Conservation (phyloP, 202 grass and related monocot species). For the Panicum hallii region DNA sequence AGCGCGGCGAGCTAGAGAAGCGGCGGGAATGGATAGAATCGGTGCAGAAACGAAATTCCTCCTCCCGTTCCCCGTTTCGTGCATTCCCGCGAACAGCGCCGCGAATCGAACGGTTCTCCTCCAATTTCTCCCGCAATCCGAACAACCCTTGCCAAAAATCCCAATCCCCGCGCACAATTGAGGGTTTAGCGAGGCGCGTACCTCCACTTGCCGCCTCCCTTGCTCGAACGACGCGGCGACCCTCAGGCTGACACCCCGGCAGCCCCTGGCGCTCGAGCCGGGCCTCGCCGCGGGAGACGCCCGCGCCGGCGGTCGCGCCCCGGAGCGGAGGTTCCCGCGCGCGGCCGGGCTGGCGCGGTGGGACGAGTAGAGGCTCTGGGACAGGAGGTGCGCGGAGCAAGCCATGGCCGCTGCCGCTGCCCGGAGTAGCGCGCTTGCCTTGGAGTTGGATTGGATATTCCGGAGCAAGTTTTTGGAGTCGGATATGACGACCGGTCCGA, state of each 20-base stretch:
- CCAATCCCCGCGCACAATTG: background rate
- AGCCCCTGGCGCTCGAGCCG: slow-evolving; percentile 25
- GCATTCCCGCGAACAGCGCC: background rate
- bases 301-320: background rate
- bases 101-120: background rate
- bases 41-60: background rate
- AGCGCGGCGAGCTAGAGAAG: background rate
- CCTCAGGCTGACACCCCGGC: slow-evolving; percentile 42
- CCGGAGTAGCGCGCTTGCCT: background rate
- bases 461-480: background rate
- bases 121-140: background rate
- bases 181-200: slow-evolving; percentile 11
- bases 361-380: slow-evolving; percentile 61
- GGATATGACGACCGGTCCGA: slow-evolving; percentile 12
- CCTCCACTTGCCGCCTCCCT: slow-evolving; percentile 78
- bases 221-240: slow-evolving; percentile 59
- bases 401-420: slow-evolving; percentile 56
- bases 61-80: background rate
- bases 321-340: slow-evolving; percentile 41
- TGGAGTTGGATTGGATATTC: background rate
- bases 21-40: background rate
- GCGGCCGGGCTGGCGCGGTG: slow-evolving; percentile 28
- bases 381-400: slow-evolving; percentile 72
- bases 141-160: too few relatives aligned
- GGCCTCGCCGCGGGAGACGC: slow-evolving; percentile 28